These are phyloP conservation scores for Erysimum cheiranthoides DNA, from an alignment of 345 rosid genomes.

Conservation along the genomic window DNA sequence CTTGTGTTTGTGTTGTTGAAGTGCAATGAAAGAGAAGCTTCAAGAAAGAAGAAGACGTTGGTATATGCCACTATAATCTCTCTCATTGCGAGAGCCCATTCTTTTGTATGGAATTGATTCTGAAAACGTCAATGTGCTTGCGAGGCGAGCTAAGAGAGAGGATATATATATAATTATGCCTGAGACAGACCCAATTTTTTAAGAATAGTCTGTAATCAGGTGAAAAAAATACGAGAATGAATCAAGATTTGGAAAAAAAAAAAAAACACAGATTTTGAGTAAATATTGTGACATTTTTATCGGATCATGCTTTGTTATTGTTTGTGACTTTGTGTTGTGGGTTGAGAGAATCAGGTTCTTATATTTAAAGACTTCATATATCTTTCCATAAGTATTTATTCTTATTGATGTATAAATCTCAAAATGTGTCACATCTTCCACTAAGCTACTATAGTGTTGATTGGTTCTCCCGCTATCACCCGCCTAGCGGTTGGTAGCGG, in stretches of 20 bases:
- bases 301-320: conserved; percentile 1
- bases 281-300: conserved; percentile 20
- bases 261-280: conserved; percentile 22
- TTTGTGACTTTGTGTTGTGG: background rate
- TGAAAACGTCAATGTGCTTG: conserved; percentile 19
- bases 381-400: background rate
- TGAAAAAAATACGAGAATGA: background rate
- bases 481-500: no score
- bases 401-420: background rate
- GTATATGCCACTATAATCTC: background rate
- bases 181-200: conserved; percentile 11
- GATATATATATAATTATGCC: background rate
- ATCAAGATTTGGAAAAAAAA: background rate
- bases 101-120: conserved; percentile 25
- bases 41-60: conserved; percentile 17
- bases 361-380: no score
- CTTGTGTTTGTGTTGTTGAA: conserved; percentile 7
- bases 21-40: conserved; percentile 17
- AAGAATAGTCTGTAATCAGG: conserved; percentile 4
- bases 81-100: conserved; percentile 15
- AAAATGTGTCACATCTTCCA: background rate
- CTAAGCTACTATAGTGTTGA: background rate
- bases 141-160: conserved; percentile 17
- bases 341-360: no score
- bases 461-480: no score